Base-by-base conservation (phyloP, 176 grass and related monocot genomes). In the Puya raimondii region DNA sequence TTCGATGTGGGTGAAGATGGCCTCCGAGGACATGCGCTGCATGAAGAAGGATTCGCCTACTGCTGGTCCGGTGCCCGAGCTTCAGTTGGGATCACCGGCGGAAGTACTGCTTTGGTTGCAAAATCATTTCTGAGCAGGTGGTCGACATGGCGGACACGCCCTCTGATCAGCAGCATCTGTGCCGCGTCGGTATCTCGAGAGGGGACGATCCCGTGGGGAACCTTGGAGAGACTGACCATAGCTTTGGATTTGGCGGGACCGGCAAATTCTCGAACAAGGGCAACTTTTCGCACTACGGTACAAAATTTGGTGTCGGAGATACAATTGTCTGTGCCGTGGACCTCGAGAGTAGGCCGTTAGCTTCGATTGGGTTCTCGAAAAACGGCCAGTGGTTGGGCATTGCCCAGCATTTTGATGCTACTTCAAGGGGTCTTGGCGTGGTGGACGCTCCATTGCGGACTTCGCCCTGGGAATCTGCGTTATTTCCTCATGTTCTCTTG, bases 11-110 rank as follows among this genome's bases (percentile, higher is more conserved):
- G 12, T 67, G 81, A 1, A 18, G 71, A 70, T 70, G 84, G 81
- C 4, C 71, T 81, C 29, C 80, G 49, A 49, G 84, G 88, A 11
- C 48, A 74, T 12, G 84, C 78, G 59, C 67, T 79, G 49, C 74
- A 78, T 72, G 78, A 81, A 66, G 88, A 79, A 65, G 84, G 71
- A 73, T 87, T 91, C 72, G 81, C 84, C 15, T 91, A 91, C 72
- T 86, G 84, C 71, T 91, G 88, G 88, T 91, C 88, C 3, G 88
- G 88, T 42, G 81, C 88, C 74, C 80, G 88, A 49, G 80, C 84
- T 20, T 81, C 33, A 65, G 84, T 65, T 3, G 88, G 81, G 26
- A 76, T 50, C 17, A 61, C 71, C 15, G 64, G 84, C 63, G 84
- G 88, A 78, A 56, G 67, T 87, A 91, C 69, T 87, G 88, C 67